A percentile compares a stretch with the other conserved stretches of the same genome.
Evolutionary conservation across 2,329 filamentous ascomycete species (phyloP).

Genomic region (Hirsutella thompsonii): DNA sequence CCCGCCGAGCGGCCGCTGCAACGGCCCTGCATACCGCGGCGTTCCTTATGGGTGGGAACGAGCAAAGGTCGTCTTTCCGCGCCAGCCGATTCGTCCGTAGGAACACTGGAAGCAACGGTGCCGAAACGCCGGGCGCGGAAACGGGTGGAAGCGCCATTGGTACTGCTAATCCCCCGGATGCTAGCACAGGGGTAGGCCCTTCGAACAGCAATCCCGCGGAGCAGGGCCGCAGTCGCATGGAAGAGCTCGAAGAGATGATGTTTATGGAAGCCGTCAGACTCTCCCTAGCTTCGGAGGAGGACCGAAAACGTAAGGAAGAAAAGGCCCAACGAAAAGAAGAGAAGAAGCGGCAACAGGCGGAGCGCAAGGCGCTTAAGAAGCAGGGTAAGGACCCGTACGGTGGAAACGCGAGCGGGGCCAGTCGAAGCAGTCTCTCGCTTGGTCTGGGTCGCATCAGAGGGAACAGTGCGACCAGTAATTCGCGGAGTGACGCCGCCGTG

Average conservation of each 20-base stretch:
- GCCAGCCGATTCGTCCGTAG: slow-evolving; percentile 45
- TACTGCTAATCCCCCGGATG: slow-evolving; percentile 12
- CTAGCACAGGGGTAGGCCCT: slow-evolving; percentile 8
- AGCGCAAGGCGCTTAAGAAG: slow-evolving; percentile 65
- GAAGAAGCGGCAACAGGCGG: slow-evolving; percentile 75
- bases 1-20: slow-evolving; percentile 78
- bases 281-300: slow-evolving; percentile 85
- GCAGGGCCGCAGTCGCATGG: slow-evolving; percentile 43
- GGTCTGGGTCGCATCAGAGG: slow-evolving; percentile 44
- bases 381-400: slow-evolving; percentile 23
- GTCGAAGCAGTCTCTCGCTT: slow-evolving; percentile 52
- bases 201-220: slow-evolving; percentile 9
- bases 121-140: slow-evolving; percentile 14
- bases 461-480: slow-evolving; percentile 46
- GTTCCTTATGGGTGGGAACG: slow-evolving; percentile 65
- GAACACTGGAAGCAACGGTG: slow-evolving; percentile 26
- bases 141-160: slow-evolving; percentile 4
- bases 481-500: slow-evolving; percentile 42
- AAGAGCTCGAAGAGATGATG: slow-evolving; percentile 96
- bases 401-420: slow-evolving; percentile 27
- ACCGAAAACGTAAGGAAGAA: slow-evolving; percentile 68
- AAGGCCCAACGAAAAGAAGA: slow-evolving; percentile 51
- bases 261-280: slow-evolving; percentile 91
- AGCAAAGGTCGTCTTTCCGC: slow-evolving; percentile 32
- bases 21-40: slow-evolving; percentile 91